phyloP scores from a whole-genome alignment of 1,284 basidiomycete genomes.

The Fomitopsis betulina region DNA sequence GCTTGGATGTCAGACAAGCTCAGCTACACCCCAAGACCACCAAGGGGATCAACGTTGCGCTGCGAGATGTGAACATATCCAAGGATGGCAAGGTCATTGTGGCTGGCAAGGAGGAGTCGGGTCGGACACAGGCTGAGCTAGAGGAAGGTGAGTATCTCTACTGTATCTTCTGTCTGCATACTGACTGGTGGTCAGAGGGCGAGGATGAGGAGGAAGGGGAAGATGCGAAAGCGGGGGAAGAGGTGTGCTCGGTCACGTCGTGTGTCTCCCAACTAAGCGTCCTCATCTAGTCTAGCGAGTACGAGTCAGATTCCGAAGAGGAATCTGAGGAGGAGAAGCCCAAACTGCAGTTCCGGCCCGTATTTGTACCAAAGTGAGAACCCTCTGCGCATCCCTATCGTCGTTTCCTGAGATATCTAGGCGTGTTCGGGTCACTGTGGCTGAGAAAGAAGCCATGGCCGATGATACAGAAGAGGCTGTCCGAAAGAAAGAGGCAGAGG shows the following conservation, averaged over 20 bases:
- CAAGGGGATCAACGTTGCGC: slow-evolving; percentile 63
- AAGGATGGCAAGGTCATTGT: slow-evolving; percentile 74
- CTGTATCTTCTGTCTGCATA: not conserved
- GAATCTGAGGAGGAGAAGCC: slow-evolving; percentile 59
- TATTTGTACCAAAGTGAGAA: slow-evolving; percentile 83
- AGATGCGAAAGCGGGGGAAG: slow-evolving; percentile 38
- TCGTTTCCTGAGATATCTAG: slow-evolving; percentile 32
- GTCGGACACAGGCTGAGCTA: slow-evolving; percentile 51
- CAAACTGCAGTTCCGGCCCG: slow-evolving; percentile 73
- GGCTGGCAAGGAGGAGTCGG: slow-evolving; percentile 69
- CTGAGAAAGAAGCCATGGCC: slow-evolving; percentile 58
- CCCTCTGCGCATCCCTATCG: not conserved
- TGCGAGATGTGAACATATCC: slow-evolving; percentile 74
- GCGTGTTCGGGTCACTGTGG: slow-evolving; percentile 65
- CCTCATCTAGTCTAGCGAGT: slow-evolving; percentile 61
- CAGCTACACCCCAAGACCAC: slow-evolving; percentile 24
- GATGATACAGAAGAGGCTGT: slow-evolving; percentile 68
- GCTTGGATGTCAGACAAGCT: slow-evolving; percentile 33
- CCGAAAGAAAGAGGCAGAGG: slow-evolving; percentile 58
- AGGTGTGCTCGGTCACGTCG: slow-evolving; percentile 29
- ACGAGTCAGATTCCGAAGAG: slow-evolving; percentile 69
- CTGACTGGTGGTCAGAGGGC: slow-evolving; percentile 4
- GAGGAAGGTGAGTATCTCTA: slow-evolving; percentile 34
- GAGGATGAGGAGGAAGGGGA: slow-evolving; percentile 42
- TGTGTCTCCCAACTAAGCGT: slow-evolving; percentile 13